phyloP scores from a whole-genome alignment of 306 rosid genomes.

The Dalbergia cochinchinensis region DNA sequence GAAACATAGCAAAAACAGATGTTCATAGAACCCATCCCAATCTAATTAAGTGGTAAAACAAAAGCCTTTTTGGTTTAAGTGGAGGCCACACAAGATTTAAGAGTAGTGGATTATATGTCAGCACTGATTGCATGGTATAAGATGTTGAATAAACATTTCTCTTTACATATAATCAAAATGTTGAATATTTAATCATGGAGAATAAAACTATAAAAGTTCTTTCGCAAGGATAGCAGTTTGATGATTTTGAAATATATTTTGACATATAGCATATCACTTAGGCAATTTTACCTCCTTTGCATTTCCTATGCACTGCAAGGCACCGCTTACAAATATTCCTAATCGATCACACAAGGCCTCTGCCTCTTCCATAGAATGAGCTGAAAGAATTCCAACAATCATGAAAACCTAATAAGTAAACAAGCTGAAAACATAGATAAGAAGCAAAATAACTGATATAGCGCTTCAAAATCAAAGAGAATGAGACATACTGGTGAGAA shows the following conservation, averaged over 20 bases:
- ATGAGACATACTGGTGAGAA: slow-evolving; percentile 76
- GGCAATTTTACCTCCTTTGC: slow-evolving; percentile 73
- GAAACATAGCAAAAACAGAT: too few relatives aligned
- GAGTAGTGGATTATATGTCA: too few relatives aligned
- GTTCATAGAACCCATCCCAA: too few relatives aligned
- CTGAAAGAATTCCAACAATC: slow-evolving; percentile 55
- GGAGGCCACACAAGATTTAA: too few relatives aligned
- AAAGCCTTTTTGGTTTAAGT: too few relatives aligned
- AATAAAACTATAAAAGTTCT: background rate
- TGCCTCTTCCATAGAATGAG: slow-evolving; percentile 99
- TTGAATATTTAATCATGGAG: background rate
- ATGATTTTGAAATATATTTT: slow-evolving; percentile 24
- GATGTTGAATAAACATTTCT: too few relatives aligned
- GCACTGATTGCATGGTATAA: too few relatives aligned
- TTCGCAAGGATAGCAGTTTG: background rate
- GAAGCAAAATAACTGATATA: slow-evolving; percentile 8
- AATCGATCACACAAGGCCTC: slow-evolving; percentile 85
- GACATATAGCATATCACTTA: slow-evolving; percentile 26
- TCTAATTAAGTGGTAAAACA: too few relatives aligned
- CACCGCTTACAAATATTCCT: slow-evolving; percentile 84
- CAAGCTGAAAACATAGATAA: background rate
- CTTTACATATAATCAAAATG: too few relatives aligned
- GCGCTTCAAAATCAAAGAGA: slow-evolving; percentile 35
- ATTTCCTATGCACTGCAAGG: slow-evolving; percentile 91
- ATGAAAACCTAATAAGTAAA: slow-evolving; percentile 14